Conservation (phyloP, 2,329 filamentous ascomycete species). For the Aspergillus brasiliensis region DNA sequence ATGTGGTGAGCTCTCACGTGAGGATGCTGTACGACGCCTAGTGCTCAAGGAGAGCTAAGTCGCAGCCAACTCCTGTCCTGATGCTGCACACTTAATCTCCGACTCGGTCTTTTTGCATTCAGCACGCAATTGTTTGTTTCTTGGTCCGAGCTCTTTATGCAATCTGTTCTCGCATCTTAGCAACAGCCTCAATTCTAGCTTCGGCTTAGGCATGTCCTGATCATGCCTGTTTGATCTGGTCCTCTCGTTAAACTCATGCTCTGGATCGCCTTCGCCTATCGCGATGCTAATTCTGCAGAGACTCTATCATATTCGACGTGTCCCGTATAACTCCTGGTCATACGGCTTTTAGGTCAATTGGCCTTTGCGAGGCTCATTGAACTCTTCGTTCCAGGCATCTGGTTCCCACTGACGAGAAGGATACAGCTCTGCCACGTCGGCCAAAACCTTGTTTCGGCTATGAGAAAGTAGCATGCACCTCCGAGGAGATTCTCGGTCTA, state of each 20-base stretch:
- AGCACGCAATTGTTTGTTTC: background rate
- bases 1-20: background rate
- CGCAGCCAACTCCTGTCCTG: background rate
- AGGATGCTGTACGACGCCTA: background rate
- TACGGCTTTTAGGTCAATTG: background rate
- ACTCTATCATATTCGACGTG: background rate
- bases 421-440: background rate
- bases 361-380: background rate
- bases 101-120: background rate
- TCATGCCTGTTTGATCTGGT: too few species aligned
- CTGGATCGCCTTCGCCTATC: background rate
- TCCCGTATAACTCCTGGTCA: background rate
- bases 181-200: background rate
- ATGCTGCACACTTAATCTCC: background rate
- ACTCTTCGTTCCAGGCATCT: background rate
- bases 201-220: too few species aligned
- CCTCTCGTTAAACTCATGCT: too few species aligned
- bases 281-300: background rate
- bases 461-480: background rate
- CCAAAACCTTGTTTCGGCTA: background rate
- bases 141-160: background rate
- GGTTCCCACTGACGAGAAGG: background rate
- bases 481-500: background rate
- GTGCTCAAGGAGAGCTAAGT: background rate
- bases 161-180: background rate